Evolutionary conservation across 192 early-diverging fungal species (phyloP), one percentile per base, ranked within the genome.

Genomic region (Coemansia furcata): DNA sequence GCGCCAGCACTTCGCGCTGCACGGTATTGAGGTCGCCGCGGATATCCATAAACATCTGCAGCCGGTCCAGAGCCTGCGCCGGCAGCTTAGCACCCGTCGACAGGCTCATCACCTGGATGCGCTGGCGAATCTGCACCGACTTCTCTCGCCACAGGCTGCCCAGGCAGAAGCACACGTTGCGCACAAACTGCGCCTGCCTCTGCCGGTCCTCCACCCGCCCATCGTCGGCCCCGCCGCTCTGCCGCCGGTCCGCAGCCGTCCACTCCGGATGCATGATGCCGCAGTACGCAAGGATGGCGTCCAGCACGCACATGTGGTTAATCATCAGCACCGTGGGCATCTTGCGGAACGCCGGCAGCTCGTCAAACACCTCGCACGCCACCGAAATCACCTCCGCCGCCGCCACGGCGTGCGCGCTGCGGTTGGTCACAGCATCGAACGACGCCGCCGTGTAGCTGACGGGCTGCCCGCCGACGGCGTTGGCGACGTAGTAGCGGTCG

Each of bases 371-470:
- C 79, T 92, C 89, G 52, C 88, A 88, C 6, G 91, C 89, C 1
- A 93, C 88, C 30, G 91, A 90, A n/a, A 98, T 74, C 1, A 95
- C 85, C 74, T 98, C 97, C 3, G 95, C 95, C 37, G 95, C 95
- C 0, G 92, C 87, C 42, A 93, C 85, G 3, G 76, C 88, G 89
- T 91, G 60, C 69, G 85, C 44, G 70, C 78, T 58, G 74, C 67
- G 12, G 80, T 87, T 59, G 40, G 88, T 89, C 6, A 97, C 90
- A 47, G 96, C 92, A 67, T 98, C 97, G 84, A 98, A 98, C 60
- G 95, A 93, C 46, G 89, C 94, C 66, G 95, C 94, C 30, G 86
- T 67, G 3, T 92, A 85, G 14, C 85, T 76, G 39, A 89, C 76
- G 0, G 95, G 95, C 74, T 96, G 95, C 5, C 94, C 95, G 7